Evolutionary conservation across 2,329 filamentous ascomycete genomes (phyloP).

Genomic region (Ophiostoma australiae): DNA sequence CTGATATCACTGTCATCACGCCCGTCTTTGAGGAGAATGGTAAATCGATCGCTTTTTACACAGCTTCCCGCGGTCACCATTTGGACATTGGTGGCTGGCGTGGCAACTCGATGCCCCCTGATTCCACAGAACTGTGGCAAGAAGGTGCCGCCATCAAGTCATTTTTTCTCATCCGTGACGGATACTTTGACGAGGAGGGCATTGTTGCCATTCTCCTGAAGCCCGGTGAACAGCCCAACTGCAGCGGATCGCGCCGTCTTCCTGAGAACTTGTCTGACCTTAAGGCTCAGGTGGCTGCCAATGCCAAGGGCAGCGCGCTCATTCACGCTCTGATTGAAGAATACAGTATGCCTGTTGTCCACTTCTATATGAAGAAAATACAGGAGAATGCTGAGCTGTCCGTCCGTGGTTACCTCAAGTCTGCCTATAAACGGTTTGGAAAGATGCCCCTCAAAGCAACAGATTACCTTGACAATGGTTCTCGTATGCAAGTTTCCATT

Average conservation of each 20-base stretch:
- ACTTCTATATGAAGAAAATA: slow-evolving; percentile 74
- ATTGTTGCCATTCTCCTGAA: slow-evolving; percentile 31
- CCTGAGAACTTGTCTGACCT: slow-evolving; percentile 67
- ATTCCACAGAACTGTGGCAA: slow-evolving; percentile 40
- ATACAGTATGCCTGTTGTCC: slow-evolving; percentile 62
- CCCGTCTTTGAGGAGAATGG: slow-evolving; percentile 61
- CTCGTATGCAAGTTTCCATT: slow-evolving; percentile 34
- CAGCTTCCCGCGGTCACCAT: slow-evolving; percentile 73
- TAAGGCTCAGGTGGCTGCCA: slow-evolving; percentile 69
- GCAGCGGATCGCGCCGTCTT: slow-evolving; percentile 34
- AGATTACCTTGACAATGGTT: slow-evolving; percentile 42
- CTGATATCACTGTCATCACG: slow-evolving; percentile 78
- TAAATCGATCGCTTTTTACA: slow-evolving; percentile 70
- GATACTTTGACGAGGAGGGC: slow-evolving; percentile 28
- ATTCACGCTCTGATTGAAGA: slow-evolving; percentile 66
- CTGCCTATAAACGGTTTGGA: slow-evolving; percentile 52
- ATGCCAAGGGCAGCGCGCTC: slow-evolving; percentile 66
- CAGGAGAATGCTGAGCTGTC: slow-evolving; percentile 38
- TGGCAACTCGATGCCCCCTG: slow-evolving; percentile 29
- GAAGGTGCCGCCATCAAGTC: slow-evolving; percentile 40
- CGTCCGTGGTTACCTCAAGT: slow-evolving; percentile 65
- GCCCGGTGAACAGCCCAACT: slow-evolving; percentile 37
- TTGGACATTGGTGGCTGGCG: slow-evolving; percentile 80
- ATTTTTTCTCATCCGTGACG: slow-evolving; percentile 35
- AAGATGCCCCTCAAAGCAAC: slow-evolving; percentile 31